Base-by-base conservation (phyloP, 164 flowering plant species). In the Magnolia sinica region DNA sequence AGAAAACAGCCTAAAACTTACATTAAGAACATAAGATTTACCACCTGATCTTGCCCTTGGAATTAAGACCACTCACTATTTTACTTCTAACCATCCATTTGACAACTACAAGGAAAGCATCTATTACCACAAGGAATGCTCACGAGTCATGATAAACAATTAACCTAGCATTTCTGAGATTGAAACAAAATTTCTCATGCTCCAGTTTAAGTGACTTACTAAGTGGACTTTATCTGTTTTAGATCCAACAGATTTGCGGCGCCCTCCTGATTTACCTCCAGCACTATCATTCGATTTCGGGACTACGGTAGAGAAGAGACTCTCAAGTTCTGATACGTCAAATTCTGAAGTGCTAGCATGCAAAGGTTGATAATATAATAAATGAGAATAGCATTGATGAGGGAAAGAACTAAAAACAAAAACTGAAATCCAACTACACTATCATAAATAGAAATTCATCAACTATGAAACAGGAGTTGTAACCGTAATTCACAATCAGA, bases 261-360 rank as follows among this genome's bases (percentile, higher is more conserved):
- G 81, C n/a, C 82, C 93, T 79, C 87, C 86, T 78, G 86, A 78
- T 82, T 88, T 91, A 65, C 85, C 89, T 77, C 89, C 89, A 37
- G 85, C 77, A 50, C 78, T 75, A 71, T 88, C 95, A 82, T 79
- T 85, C 63, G 89, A 82, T 73, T 89, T 91, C 52, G 95, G 89
- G 52, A 90, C 92, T 45, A 84, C 84, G 64, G 93, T 87, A 82
- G 98, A 91, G 87, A 96, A 96, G 80, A 94, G 94, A 20, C 75
- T 88, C 91, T 91, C 99, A 68, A 96, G 80, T 85, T 96, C 99
- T 83, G 94, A 90, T 45, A 96, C 91, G 79, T 96, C 98, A 88
- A 96, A 90, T 78, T 94, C 99, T 76, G 94, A 86, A 59, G 91
- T 90, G 76, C 99, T 96, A 82, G 72, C 72, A 81, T 61, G 79